Base-by-base conservation (phyloP, 2,329 filamentous ascomycete species). In the Biscogniauxia mediterranea region DNA sequence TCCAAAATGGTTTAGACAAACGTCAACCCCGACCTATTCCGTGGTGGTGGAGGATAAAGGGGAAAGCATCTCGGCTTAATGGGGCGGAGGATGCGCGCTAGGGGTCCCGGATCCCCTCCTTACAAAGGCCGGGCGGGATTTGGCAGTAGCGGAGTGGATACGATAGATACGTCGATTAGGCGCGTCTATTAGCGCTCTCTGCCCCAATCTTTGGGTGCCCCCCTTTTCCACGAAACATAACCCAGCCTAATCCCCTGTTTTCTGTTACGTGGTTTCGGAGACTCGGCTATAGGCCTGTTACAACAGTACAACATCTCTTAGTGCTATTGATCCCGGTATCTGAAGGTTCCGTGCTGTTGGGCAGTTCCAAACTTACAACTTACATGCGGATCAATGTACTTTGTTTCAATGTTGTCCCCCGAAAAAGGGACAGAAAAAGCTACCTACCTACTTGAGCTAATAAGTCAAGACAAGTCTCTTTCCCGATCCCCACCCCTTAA, bases 71-170 rank as follows among this genome's bases (percentile, higher is more conserved):
- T 46, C 17, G 38, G 38, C 15, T 46, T 46, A 56, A 55, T 51
- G 57, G 61, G 56, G 60, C 62, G 38, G 38, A 46, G 38, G 38
- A n/a, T 46, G 2, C 25, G 28, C 17, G 26, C 23, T 54, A 54
- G 25, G 52, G 26, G 8, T 21, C n/a, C 25, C 26, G 25, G 26
- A 8, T 17, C 52, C 32, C 32, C 54, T 8, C 19, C 58, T 66
- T 60, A 61, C 61, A 66, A 66, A 66, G 63, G 64, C 65, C 65
- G 65, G 59, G 62, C 65, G 65, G 65, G 65, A 67, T 67, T 66
- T 67, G 65, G 25, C 13, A 32, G 8, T 55, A 52, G 19, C 38
- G 11, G 38, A 46, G 38, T 46, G 38, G 38, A 46, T 15, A 11
- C 13, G 32, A 15, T 23, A 38, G 32, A 38, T 38, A 32, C 28